Evolutionary conservation across 1,139 yeast genomes (phyloP), one percentile per base, ranked within the genome.

Genomic region (Geotrichum carabidarum): DNA sequence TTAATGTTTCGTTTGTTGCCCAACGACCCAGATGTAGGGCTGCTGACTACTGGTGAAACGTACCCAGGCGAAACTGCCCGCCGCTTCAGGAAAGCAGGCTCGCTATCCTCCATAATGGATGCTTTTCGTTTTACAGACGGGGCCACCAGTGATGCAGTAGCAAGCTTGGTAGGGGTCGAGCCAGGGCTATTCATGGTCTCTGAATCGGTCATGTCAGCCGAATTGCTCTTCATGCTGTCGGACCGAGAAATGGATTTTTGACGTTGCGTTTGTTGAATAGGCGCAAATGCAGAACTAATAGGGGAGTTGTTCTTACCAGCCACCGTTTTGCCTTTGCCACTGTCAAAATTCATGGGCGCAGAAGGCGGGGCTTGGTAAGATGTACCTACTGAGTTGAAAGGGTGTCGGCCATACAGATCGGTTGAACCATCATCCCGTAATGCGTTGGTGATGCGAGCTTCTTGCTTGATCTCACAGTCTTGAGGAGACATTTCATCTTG

Each of bases 381-480:
- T 22, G 34, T 40, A 17, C 18, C 32, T 8, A 18, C 45, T 12
- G 45, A 12, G 14, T 32, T 34, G 15, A 43, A 44, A 11, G 31
- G 53, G 31, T 17, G 44, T 30, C 11, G 44, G 15, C 32, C 27
- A 32, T 43, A 43, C 17, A 7, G 14, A 15, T 15, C 41, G 15
- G 50, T 42, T 12, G 27, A 1, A 17, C 41, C 55, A 46, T 59
- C 68, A 1, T 62, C 68, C 15, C 71, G 58, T 31, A 69, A 57
- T 12, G 69, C 64, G 27, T 60, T 56, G 27, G 73, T 68, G 34
- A 68, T 59, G 38, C 66, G 69, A 0, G 71, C 70, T 52, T 69
- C 73, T 4, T 61, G 66, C 50, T 62, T 59, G 43, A 70, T 64
- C 56, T 69, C 73, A 41, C 59, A 66, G 44, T 68, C 73, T 38